phyloP scores from a whole-genome alignment of 2,329 filamentous ascomycete genomes.

The Aspergillus sp. region DNA sequence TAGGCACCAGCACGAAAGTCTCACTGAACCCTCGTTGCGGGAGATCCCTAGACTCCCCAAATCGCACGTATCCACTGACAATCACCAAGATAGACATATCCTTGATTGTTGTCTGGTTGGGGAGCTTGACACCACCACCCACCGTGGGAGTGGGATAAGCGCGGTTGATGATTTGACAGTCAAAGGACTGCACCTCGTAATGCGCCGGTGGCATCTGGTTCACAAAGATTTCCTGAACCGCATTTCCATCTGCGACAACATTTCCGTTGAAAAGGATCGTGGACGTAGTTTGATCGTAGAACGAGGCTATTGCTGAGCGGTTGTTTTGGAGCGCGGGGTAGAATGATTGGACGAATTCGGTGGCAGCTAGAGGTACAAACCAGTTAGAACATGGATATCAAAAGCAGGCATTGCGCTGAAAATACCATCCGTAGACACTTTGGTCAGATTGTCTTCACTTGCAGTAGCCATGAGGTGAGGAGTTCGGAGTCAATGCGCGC shows the following conservation, averaged over 20 bases:
- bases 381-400: neutral
- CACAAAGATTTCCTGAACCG: slow-evolving; percentile 65
- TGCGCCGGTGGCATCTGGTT: slow-evolving; percentile 58
- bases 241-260: slow-evolving; percentile 55
- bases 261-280: slow-evolving; percentile 80
- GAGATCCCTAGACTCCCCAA: slow-evolving; percentile 58
- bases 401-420: neutral
- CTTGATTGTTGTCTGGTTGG: slow-evolving; percentile 42
- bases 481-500: too few species aligned
- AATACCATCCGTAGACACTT: slow-evolving; percentile 39
- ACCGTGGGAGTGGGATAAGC: slow-evolving; percentile 56
- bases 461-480: slow-evolving; percentile 21
- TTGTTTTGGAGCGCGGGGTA: slow-evolving; percentile 67
- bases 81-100: slow-evolving; percentile 69
- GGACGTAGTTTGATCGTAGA: slow-evolving; percentile 60
- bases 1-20: slow-evolving; percentile 74
- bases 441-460: slow-evolving; percentile 32
- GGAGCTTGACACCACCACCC: slow-evolving; percentile 27
- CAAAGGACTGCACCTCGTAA: slow-evolving; percentile 72
- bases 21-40: slow-evolving; percentile 71
- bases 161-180: slow-evolving; percentile 73
- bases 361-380: slow-evolving; percentile 52
- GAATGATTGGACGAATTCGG: slow-evolving; percentile 67
- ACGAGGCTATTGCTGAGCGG: slow-evolving; percentile 56
- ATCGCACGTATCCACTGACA: slow-evolving; percentile 67